These are phyloP conservation scores for Bipolaris cookei DNA, from an alignment of 2,329 filamentous ascomycete genomes.

Conservation along the genomic window DNA sequence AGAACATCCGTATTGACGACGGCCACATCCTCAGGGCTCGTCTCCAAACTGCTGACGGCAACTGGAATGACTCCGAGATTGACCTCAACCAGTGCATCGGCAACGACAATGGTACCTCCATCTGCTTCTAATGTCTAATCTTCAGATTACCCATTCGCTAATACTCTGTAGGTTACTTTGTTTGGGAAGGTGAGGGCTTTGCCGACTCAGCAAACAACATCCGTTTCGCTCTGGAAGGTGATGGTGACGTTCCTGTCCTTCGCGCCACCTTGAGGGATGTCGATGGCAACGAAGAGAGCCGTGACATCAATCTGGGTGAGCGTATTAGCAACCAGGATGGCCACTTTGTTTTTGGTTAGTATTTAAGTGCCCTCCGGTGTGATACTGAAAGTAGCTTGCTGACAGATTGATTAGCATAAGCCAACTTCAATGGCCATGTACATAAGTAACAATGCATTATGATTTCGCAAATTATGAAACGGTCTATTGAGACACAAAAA, in stretches of 20 bases:
- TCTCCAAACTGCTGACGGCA: conserved; percentile 53
- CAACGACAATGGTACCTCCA: conserved; percentile 57
- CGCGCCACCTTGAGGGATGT: conserved; percentile 56
- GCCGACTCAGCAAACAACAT: conserved; percentile 56
- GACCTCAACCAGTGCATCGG: conserved; percentile 60
- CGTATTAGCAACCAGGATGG: conserved; percentile 62
- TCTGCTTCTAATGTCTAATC: too few relatives aligned
- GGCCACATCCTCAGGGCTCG: conserved; percentile 57
- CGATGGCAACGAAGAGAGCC: conserved; percentile 51
- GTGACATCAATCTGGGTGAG: conserved; percentile 64
- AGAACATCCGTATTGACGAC: conserved; percentile 58
- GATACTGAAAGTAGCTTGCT: background rate
- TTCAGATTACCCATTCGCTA: background rate
- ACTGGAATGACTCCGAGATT: conserved; percentile 54
- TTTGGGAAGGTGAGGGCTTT: conserved; percentile 58
- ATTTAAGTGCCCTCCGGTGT: too few relatives aligned
- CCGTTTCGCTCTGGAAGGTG: conserved; percentile 59
- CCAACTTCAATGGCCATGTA: too few relatives aligned
- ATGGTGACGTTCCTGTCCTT: conserved; percentile 59
- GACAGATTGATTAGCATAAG: conserved; percentile 2
- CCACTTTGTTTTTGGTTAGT: conserved; percentile 29
- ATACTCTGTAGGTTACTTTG: conserved; percentile 49
- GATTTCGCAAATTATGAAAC: too few relatives aligned
- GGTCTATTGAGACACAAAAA: conserved; percentile 39
- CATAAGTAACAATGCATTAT: background rate